Percentiles rank a stretch among this genome's conserved stretches.
Conservation (phyloP, 2,329 filamentous ascomycete species). For the Domatiomyces catenatus region DNA sequence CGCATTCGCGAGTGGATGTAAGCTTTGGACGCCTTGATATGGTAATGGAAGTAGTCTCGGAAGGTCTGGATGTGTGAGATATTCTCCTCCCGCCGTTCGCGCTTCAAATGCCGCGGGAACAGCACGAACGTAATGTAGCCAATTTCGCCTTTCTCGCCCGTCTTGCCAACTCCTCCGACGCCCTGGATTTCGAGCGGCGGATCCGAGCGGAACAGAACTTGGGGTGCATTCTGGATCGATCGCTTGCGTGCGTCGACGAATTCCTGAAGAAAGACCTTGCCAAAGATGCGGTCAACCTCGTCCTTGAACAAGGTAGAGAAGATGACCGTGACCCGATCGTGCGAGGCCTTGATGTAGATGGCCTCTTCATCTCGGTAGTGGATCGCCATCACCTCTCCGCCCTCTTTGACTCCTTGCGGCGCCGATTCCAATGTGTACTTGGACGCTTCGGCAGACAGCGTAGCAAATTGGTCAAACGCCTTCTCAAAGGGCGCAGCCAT, state of each 20-base stretch:
- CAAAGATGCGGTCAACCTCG: slow-evolving; percentile 93
- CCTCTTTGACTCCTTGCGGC: slow-evolving; percentile 76
- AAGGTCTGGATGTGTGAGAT: slow-evolving; percentile 99
- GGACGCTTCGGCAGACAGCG: slow-evolving; percentile 70
- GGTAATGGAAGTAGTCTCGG: slow-evolving; percentile 99
- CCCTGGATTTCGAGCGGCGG: slow-evolving; percentile 81
- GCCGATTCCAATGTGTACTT: slow-evolving; percentile 90
- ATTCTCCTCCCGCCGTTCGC: slow-evolving; percentile 78
- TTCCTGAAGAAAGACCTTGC: slow-evolving; percentile 96
- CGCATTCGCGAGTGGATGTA: slow-evolving; percentile 99
- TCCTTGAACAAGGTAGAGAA: slow-evolving; percentile 97
- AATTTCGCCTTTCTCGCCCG: slow-evolving; percentile 60
- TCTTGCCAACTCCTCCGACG: slow-evolving; percentile 64
- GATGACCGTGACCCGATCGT: slow-evolving; percentile 95
- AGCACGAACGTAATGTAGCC: slow-evolving; percentile 98
- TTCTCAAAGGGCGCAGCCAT: slow-evolving; percentile 98
- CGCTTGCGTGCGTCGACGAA: slow-evolving; percentile 91
- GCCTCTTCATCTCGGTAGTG: slow-evolving; percentile 98
- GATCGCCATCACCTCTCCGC: slow-evolving; percentile 85
- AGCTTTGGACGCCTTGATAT: slow-evolving; percentile 98
- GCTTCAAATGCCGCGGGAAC: slow-evolving; percentile 85
- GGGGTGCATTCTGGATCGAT: slow-evolving; percentile 94
- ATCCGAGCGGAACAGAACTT: slow-evolving; percentile 91
- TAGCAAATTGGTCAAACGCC: slow-evolving; percentile 84
- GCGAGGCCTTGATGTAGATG: slow-evolving; percentile 95